Base-by-base conservation (phyloP, 495 filamentous ascomycete species). In the Pseudotulostoma volvatum region DNA sequence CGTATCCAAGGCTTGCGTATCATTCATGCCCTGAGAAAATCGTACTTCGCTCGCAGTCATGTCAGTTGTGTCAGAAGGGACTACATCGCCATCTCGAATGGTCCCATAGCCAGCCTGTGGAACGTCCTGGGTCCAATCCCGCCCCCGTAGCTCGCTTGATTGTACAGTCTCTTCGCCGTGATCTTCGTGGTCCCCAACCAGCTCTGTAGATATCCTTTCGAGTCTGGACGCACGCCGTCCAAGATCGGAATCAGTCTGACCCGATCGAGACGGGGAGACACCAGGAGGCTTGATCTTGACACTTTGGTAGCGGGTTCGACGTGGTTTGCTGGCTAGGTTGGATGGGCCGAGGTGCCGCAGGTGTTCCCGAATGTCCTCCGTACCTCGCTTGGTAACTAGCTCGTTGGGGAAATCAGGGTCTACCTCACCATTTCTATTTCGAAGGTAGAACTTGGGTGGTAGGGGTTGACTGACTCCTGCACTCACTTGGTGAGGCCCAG, bases 321-420 rank as follows among this genome's bases (percentile, higher is more conserved):
- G 77, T 2, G 90, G 90, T 25, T 81, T 74, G 37, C 74, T 82
- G 2, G 90, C 92, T 11, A 81, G 71, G 48, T 97, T 97, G 1
- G 84, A 92, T 0, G 90, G 90, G 0, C 92, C 90, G 1, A 97
- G 74, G 48, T 90, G 81, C 48, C 83, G 90, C 8, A 95, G 64
- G 43, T 94, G 87, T 45, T 86, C 74, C 34, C 70, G 71, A 40
- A 93, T 73, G 35, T 93, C 84, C 37, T 67, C 61, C 1, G 61
- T 64, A 21, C 57, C 46, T 13, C 55, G 17, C 58, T 44, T 42
- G 63, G 56, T 59, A 33, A 67, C 40, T 42, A 54, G 51, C 36
- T 52, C 39, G 37, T 59, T 46, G 20, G 45, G 33, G 9, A 48
- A 33, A 17, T 57, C 53, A 1, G 50, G 33, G 23, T 43, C 46